Conservation (phyloP, 2,329 filamentous ascomycete genomes). For the Domatiomyces globalis region DNA sequence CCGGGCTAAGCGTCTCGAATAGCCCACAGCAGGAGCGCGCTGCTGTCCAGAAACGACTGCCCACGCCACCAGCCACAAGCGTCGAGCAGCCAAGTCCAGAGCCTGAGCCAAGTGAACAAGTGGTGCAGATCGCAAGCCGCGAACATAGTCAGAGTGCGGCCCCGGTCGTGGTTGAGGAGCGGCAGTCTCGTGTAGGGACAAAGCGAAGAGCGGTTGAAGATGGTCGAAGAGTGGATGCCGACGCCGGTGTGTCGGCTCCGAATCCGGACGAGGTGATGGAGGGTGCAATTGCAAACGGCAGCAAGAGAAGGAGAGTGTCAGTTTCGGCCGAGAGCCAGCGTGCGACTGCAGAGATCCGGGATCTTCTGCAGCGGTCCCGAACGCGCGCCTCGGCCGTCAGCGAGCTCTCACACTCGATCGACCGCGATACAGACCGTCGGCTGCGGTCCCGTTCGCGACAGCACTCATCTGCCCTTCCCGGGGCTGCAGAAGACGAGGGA, state of each 20-base stretch:
- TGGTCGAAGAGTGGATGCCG: background rate
- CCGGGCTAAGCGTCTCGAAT: background rate
- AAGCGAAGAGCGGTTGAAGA: background rate
- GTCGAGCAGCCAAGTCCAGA: background rate
- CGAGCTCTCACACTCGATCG: conserved; percentile 13
- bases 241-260: background rate
- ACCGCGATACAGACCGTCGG: background rate
- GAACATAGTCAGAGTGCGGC: background rate
- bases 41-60: background rate
- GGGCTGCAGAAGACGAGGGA: background rate
- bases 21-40: background rate
- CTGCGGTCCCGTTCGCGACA: background rate
- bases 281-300: background rate
- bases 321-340: background rate
- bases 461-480: background rate
- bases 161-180: background rate
- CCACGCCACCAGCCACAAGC: background rate
- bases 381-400: conserved; percentile 10
- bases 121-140: background rate
- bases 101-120: background rate
- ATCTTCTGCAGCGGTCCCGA: background rate
- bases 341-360: background rate
- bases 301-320: background rate
- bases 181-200: background rate
- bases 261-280: background rate